Evolutionary conservation across 768 basidiomycete genomes (phyloP).

Genomic region (Termitomyces titanicus): DNA sequence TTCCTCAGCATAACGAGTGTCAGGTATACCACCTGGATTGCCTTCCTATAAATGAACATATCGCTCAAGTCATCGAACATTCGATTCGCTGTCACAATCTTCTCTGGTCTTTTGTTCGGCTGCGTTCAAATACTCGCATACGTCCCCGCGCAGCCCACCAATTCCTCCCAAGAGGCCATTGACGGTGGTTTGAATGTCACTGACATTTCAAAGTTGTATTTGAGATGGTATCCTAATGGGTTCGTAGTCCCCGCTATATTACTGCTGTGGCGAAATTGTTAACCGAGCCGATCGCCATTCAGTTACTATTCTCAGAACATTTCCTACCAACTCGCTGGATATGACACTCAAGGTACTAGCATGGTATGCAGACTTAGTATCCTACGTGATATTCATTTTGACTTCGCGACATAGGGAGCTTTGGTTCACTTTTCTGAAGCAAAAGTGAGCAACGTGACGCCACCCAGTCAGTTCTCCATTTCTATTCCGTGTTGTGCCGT

Average conservation of each 20-base stretch:
- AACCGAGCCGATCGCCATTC: background rate
- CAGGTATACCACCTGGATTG: background rate
- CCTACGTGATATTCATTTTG: background rate
- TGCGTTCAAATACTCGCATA: constrained; percentile 37
- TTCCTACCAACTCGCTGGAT: constrained; percentile 56
- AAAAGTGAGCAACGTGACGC: constrained; percentile 40
- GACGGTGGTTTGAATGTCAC: constrained; percentile 46
- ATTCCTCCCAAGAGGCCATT: constrained; percentile 47
- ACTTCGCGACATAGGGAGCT: constrained; percentile 53
- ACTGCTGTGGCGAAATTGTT: constrained; percentile 1
- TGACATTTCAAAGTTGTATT: constrained; percentile 52
- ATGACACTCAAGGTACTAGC: constrained; percentile 45
- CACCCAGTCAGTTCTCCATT: constrained; percentile 37
- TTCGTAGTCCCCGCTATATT: constrained; percentile 17
- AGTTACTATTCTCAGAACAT: constrained; percentile 54
- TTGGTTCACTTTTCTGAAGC: constrained; percentile 82
- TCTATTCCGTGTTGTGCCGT: background rate
- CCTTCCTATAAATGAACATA: background rate
- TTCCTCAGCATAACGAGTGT: background rate
- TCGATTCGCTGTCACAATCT: background rate
- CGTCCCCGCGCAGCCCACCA: constrained; percentile 71
- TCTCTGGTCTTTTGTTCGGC: constrained; percentile 15
- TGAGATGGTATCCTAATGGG: constrained; percentile 61
- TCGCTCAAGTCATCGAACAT: background rate
- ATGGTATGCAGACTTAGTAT: constrained; percentile 35